Conservation (phyloP, 805 yeast species). For the Saturnispora kantuleensis region DNA sequence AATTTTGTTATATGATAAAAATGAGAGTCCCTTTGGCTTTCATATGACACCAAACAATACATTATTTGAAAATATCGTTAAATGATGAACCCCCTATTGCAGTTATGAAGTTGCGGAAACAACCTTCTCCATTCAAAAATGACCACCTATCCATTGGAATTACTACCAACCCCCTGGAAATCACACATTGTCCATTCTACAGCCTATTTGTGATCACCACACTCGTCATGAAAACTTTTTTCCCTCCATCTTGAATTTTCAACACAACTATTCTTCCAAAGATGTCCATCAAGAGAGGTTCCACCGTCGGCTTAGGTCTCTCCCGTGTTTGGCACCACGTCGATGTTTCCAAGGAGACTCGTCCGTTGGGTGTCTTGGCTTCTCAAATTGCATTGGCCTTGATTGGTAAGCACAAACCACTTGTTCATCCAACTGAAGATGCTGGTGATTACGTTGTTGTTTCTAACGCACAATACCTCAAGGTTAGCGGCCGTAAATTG, state of each 20-base stretch:
- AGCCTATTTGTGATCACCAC: too few relatives aligned
- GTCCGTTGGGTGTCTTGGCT: constrained; percentile 90
- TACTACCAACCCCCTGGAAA: too few relatives aligned
- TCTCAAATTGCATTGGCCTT: constrained; percentile 76
- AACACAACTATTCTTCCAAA: not conserved
- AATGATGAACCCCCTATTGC: not conserved
- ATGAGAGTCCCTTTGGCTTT: too few relatives aligned
- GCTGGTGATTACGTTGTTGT: constrained; percentile 96
- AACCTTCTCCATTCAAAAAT: not conserved
- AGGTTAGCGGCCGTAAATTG: constrained; percentile 79
- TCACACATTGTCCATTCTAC: too few relatives aligned
- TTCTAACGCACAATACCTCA: constrained; percentile 76
- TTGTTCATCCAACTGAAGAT: constrained; percentile 68
- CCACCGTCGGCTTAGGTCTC: constrained; percentile 32
- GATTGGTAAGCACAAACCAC: constrained; percentile 97
- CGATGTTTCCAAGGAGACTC: constrained; percentile 71
- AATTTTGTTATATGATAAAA: too few relatives aligned
- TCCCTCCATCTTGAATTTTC: too few relatives aligned
- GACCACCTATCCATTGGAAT: too few relatives aligned
- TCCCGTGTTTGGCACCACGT: constrained; percentile 94
- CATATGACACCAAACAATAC: too few relatives aligned
- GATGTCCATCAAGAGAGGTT: constrained; percentile 43
- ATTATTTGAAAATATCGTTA: too few relatives aligned
- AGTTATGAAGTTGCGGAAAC: not conserved
- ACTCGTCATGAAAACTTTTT: too few relatives aligned